phyloP scores from a whole-genome alignment of 2,329 filamentous ascomycete species.

The Stagonosporopsis vannaccii region DNA sequence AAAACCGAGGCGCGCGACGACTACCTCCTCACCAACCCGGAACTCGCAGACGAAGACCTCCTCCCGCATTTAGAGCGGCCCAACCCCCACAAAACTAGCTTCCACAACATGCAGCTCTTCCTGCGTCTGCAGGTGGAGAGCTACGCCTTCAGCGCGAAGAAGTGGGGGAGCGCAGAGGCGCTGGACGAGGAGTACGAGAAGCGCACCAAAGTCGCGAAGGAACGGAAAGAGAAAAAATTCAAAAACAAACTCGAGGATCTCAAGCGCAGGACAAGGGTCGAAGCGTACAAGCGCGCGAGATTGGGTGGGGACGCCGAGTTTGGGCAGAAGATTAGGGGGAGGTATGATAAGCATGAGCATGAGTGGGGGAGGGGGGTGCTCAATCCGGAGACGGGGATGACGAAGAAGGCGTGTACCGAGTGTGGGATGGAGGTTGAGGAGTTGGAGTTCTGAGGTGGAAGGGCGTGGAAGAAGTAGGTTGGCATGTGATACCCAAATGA shows the following conservation, averaged over 20 bases:
- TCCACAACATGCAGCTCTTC: constrained; percentile 99
- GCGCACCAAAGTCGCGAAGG: constrained; percentile 80
- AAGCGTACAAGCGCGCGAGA: constrained; percentile 74
- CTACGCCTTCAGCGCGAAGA: constrained; percentile 80
- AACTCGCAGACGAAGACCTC: constrained; percentile 86
- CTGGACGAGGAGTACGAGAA: constrained; percentile 88
- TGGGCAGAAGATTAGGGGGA: constrained; percentile 74
- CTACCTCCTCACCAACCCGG: constrained; percentile 92
- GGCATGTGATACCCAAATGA: background rate
- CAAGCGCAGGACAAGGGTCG: constrained; percentile 91
- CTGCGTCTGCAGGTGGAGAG: constrained; percentile 92
- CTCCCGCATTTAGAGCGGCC: constrained; percentile 87
- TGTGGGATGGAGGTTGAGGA: constrained; percentile 75
- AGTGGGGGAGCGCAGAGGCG: constrained; percentile 88
- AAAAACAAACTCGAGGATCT: constrained; percentile 85
- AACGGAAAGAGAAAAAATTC: constrained; percentile 89
- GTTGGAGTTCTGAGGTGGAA: constrained; percentile 60
- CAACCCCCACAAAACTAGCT: constrained; percentile 94
- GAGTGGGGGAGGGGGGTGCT: constrained; percentile 74
- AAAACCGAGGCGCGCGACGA: constrained; percentile 97
- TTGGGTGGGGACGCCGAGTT: constrained; percentile 60
- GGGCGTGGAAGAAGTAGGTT: background rate
- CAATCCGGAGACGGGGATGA: constrained; percentile 72
- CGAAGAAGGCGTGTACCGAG: constrained; percentile 75
- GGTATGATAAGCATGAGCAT: constrained; percentile 79